Percentiles rank a stretch among this genome's conserved stretches.
phyloP scores from a whole-genome alignment of 2,329 filamentous ascomycete genomes.

The Hypocrella siamensis region DNA sequence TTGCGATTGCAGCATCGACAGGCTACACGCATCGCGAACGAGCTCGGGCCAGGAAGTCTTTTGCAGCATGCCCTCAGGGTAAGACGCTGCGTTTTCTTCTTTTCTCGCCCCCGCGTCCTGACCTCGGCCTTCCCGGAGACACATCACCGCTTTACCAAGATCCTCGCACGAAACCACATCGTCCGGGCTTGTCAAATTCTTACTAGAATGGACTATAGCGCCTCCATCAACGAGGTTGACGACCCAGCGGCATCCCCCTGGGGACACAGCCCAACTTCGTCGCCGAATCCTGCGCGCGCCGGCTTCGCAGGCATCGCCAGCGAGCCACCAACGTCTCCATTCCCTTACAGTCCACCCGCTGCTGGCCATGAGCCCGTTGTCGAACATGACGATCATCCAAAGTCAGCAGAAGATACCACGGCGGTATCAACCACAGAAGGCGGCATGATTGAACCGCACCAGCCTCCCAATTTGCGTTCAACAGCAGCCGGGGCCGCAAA shows the following conservation, averaged over 20 bases:
- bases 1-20: background rate
- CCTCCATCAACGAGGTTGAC: constrained; percentile 38
- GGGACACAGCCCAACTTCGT: constrained; percentile 36
- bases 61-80: background rate
- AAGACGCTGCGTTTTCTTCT: background rate
- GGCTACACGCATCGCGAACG: background rate
- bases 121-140: too few relatives aligned
- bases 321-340: constrained; percentile 25
- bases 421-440: constrained; percentile 28
- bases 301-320: constrained; percentile 24
- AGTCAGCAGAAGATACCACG: constrained; percentile 31
- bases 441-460: constrained; percentile 18
- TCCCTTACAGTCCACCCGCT: constrained; percentile 25
- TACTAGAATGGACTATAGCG: constrained; percentile 39
- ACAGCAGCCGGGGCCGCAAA: too few relatives aligned
- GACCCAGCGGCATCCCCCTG: constrained; percentile 38
- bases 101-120: too few relatives aligned
- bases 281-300: constrained; percentile 29
- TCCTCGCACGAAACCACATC: background rate
- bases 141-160: background rate
- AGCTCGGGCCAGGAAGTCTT: background rate
- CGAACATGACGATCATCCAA: constrained; percentile 23
- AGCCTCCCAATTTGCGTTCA: too few relatives aligned
- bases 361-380: constrained; percentile 23
- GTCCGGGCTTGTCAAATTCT: background rate